Conservation (phyloP, 2,329 filamentous ascomycete genomes). For the Colletotrichum ledebouriae region DNA sequence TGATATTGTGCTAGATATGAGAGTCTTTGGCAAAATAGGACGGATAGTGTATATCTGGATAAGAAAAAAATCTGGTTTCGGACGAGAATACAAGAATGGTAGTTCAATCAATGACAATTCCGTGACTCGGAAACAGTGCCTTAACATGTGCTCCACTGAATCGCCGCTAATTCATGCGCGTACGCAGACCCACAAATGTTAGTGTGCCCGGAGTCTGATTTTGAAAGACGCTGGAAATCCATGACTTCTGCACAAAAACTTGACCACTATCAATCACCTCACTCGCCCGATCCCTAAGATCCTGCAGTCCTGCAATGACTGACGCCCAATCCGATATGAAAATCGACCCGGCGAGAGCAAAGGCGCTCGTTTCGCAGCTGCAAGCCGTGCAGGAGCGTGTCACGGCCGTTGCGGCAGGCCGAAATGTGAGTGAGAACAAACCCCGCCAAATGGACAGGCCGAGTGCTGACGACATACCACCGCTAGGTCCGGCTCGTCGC, state of each 20-base stretch:
- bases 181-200: slow-evolving; percentile 16
- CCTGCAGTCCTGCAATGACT: slow-evolving; percentile 38
- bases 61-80: not conserved
- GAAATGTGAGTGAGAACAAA: slow-evolving; percentile 61
- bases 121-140: not conserved
- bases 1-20: slow-evolving; percentile 5
- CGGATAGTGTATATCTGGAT: not conserved
- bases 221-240: slow-evolving; percentile 30
- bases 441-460: not conserved
- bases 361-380: slow-evolving; percentile 73
- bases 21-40: not conserved
- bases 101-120: not conserved
- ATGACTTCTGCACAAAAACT: slow-evolving; percentile 24
- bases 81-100: not conserved
- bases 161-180: not conserved
- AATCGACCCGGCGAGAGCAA: slow-evolving; percentile 72
- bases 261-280: not conserved
- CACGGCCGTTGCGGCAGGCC: slow-evolving; percentile 63
- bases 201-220: not conserved
- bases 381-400: slow-evolving; percentile 71
- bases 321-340: slow-evolving; percentile 64
- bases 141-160: slow-evolving; percentile 14
- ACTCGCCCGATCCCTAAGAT: not conserved
- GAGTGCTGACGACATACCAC: slow-evolving; percentile 13
- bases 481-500: slow-evolving; percentile 85